Conservation (phyloP, 768 basidiomycete genomes). For the Mycena chlorophos region DNA sequence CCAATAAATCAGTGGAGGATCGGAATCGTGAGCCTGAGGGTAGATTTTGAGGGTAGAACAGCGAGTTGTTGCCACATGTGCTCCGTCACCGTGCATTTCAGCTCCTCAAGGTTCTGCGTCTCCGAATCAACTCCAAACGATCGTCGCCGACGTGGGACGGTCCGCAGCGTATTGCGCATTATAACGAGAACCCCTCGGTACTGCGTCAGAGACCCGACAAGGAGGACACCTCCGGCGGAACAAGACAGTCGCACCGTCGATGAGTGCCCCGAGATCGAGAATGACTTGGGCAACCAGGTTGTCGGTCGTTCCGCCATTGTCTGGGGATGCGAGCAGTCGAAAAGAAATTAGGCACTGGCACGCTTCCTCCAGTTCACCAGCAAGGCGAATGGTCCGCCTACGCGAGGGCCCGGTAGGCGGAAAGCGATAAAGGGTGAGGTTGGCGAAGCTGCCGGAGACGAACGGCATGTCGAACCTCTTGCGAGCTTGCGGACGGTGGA, state of each 20-base stretch:
- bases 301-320: not conserved
- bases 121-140: too few relatives aligned
- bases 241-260: not conserved
- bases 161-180: not conserved
- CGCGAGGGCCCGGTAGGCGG: not conserved
- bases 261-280: not conserved
- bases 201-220: not conserved
- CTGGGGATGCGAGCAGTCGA: too few relatives aligned
- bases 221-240: not conserved
- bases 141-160: too few relatives aligned
- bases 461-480: not conserved
- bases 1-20: too few relatives aligned
- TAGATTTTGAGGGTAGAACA: too few relatives aligned
- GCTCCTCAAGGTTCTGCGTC: too few relatives aligned
- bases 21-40: too few relatives aligned
- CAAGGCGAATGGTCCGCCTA: too few relatives aligned
- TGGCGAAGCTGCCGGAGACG: not conserved
- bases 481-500: too few relatives aligned
- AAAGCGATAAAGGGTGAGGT: not conserved
- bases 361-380: not conserved
- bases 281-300: not conserved
- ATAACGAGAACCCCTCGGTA: not conserved
- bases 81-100: too few relatives aligned
- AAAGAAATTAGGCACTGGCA: not conserved
- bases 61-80: too few relatives aligned